Evolutionary conservation across 2,329 filamentous ascomycete genomes (phyloP).

Genomic region (Phialophora chinensis): DNA sequence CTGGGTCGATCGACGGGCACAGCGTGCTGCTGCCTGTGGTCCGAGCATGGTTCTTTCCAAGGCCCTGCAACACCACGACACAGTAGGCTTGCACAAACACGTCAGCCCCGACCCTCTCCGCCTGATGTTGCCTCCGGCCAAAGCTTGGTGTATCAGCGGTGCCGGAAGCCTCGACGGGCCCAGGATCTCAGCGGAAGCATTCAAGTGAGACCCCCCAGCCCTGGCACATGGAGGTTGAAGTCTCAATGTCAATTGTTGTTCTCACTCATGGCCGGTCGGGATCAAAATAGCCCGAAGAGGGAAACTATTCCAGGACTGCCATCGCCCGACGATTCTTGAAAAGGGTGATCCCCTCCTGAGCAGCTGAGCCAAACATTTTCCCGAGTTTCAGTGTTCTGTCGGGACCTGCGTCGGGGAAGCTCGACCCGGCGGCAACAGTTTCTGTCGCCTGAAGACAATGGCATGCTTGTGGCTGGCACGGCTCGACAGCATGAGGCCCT

Average conservation of each 20-base stretch:
- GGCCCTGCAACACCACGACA: slow-evolving; percentile 12
- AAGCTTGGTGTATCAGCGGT: slow-evolving; percentile 15
- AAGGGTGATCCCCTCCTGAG: slow-evolving; percentile 16
- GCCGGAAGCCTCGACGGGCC: slow-evolving; percentile 17
- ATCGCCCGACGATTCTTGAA: slow-evolving; percentile 18
- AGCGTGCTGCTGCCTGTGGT: neutral
- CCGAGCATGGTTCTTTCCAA: slow-evolving; percentile 4
- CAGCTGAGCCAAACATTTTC: slow-evolving; percentile 26
- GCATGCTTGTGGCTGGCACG: slow-evolving; percentile 20
- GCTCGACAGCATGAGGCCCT: slow-evolving; percentile 21
- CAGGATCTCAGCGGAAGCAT: slow-evolving; percentile 20
- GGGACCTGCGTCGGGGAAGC: slow-evolving; percentile 37
- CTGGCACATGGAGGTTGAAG: slow-evolving; percentile 17
- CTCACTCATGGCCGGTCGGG: slow-evolving; percentile 13
- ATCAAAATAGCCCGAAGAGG: slow-evolving; percentile 33
- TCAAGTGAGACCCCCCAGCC: slow-evolving; percentile 2
- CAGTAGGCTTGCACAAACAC: slow-evolving; percentile 17
- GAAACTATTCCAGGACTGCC: slow-evolving; percentile 33
- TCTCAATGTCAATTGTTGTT: slow-evolving; percentile 5
- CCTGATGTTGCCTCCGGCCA: slow-evolving; percentile 14
- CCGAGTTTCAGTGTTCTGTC: slow-evolving; percentile 11
- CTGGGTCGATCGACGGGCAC: slow-evolving; percentile 5
- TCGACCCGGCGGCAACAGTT: slow-evolving; percentile 28
- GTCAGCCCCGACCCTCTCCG: slow-evolving; percentile 19
- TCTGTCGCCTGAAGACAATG: slow-evolving; percentile 19